Percentiles rank a stretch among this genome's conserved stretches.
These are phyloP conservation scores for Thalia dealbata DNA, from an alignment of 176 grass and related monocot genomes.

Conservation along the genomic window DNA sequence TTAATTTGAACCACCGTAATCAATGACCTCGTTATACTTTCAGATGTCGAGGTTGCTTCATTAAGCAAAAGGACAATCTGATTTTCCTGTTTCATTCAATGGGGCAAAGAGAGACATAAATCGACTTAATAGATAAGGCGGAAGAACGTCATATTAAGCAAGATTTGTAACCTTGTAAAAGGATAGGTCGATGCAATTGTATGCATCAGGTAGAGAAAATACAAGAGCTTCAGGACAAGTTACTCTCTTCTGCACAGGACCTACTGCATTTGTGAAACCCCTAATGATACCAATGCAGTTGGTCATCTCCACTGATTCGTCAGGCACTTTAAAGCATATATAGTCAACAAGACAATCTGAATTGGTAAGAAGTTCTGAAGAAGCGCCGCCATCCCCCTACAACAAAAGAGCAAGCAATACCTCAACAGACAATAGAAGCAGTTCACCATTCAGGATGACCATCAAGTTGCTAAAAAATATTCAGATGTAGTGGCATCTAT, in stretches of 20 bases:
- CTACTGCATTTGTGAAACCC: constrained; percentile 30
- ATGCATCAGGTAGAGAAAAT: constrained; percentile 59
- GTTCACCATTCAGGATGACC: background rate
- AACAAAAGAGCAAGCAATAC: constrained; percentile 4
- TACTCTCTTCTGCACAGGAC: constrained; percentile 22
- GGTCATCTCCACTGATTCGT: constrained; percentile 55
- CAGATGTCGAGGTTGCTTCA: constrained; percentile 40
- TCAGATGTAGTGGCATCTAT: too few relatives aligned
- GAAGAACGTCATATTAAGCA: constrained; percentile 5
- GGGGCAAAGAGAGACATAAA: background rate
- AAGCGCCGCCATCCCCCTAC: constrained; percentile 37
- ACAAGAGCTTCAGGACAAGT: constrained; percentile 49
- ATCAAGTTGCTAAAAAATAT: background rate
- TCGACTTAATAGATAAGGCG: constrained; percentile 10
- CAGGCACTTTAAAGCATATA: constrained; percentile 78
- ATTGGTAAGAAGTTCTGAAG: constrained; percentile 23
- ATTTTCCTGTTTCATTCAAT: constrained; percentile 54
- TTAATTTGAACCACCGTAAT: constrained; percentile 68
- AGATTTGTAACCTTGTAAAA: constrained; percentile 73
- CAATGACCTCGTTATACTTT: constrained; percentile 43
- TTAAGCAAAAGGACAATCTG: constrained; percentile 73
- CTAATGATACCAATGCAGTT: constrained; percentile 81
- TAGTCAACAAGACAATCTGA: constrained; percentile 46
- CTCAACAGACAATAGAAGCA: background rate
- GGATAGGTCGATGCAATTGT: constrained; percentile 74